Evolutionary conservation across 208 protist genomes (phyloP).

Genomic region (Porcisia deanei): DNA sequence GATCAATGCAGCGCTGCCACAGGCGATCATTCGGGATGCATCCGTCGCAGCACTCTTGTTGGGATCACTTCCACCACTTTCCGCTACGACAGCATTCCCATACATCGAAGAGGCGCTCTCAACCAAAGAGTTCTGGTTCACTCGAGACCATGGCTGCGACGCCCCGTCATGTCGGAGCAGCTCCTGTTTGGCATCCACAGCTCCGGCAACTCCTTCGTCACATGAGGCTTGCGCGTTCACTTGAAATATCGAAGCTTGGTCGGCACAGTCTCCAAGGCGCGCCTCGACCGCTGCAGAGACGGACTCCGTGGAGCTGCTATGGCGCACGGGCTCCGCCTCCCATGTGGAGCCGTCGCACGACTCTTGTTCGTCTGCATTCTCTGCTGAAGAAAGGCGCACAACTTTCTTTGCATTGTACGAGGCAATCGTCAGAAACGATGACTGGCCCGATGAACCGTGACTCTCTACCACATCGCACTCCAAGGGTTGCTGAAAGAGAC

Average conservation of each 20-base stretch:
- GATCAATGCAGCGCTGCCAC: neutral
- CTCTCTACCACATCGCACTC: neutral
- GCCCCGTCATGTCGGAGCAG: neutral
- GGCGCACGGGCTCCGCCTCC: slow-evolving; percentile 10
- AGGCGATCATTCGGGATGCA: neutral
- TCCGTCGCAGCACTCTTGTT: neutral
- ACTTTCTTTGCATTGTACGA: neutral
- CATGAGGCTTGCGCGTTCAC: neutral
- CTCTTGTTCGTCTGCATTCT: neutral
- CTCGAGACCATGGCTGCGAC: neutral
- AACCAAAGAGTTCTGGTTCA: neutral
- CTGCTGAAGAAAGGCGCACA: neutral
- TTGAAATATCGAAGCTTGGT: neutral
- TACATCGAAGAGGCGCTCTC: neutral
- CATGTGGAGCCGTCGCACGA: neutral
- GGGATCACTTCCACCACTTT: neutral
- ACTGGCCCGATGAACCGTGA: neutral
- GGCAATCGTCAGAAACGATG: slow-evolving; percentile 1
- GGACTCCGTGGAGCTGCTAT: slow-evolving; percentile 1
- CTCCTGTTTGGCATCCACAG: neutral
- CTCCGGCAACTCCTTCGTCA: neutral
- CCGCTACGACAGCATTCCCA: no score
- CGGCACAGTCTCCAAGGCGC: neutral
- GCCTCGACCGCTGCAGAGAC: neutral
- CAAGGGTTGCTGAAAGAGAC: neutral